Conservation (phyloP, 805 yeast genomes). For the Starmerella floris region DNA sequence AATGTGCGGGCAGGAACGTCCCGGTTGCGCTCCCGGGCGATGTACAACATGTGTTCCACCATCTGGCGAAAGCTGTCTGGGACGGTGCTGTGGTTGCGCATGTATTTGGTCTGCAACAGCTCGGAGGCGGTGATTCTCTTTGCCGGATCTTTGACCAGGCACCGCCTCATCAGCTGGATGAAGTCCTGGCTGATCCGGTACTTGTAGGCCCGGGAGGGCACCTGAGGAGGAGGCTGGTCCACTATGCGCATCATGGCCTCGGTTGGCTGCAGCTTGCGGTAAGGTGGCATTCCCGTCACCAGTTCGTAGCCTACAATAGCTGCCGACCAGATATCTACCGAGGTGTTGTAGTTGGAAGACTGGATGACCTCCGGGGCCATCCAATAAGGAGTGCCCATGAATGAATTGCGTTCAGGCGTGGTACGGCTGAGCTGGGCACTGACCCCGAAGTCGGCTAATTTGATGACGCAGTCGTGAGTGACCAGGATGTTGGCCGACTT, state of each 20-base stretch:
- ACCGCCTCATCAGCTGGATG: constrained; percentile 45
- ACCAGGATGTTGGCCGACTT: constrained; percentile 80
- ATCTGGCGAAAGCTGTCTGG: constrained; percentile 10
- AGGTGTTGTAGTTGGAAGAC: constrained; percentile 57
- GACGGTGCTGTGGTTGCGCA: constrained; percentile 15
- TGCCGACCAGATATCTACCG: constrained; percentile 90
- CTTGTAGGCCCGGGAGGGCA: constrained; percentile 21
- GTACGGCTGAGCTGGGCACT: constrained; percentile 63
- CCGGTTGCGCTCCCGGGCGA: neutral
- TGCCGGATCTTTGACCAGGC: constrained; percentile 54
- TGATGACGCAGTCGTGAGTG: constrained; percentile 54
- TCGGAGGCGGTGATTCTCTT: constrained; percentile 48
- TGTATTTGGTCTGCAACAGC: constrained; percentile 35
- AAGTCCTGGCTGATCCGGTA: constrained; percentile 20
- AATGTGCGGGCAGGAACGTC: constrained; percentile 13
- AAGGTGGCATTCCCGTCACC: constrained; percentile 71
- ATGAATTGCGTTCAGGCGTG: constrained; percentile 44
- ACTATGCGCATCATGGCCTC: constrained; percentile 64
- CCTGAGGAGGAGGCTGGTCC: constrained; percentile 44
- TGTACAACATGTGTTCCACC: constrained; percentile 1
- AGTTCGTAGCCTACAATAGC: constrained; percentile 88
- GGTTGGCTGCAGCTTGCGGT: constrained; percentile 59
- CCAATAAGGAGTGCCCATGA: constrained; percentile 96
- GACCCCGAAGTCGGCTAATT: constrained; percentile 88
- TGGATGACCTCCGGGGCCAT: constrained; percentile 97